Evolutionary conservation across 164 flowering plant species (phyloP), one percentile per base, ranked within the genome.

Genomic region (Tinospora cordifolia): DNA sequence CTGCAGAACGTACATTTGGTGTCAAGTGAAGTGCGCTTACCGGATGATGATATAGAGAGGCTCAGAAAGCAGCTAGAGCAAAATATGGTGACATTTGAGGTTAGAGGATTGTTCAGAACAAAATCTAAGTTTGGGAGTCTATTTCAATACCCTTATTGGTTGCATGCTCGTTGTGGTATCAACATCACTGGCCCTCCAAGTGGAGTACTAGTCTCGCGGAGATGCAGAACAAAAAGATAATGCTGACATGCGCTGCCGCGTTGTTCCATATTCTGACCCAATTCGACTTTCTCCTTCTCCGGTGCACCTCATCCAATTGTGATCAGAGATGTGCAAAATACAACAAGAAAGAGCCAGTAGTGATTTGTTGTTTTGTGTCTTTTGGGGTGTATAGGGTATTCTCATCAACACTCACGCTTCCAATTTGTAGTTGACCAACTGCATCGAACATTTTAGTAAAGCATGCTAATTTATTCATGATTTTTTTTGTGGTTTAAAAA

Each of bases 11-110:
- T 88, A n/a, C 87, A 83, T 14, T 69, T 90, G 85, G 79, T 87
- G 12, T 70, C 76, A 1, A 90, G 93, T 64, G 89, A 86, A 76
- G 92, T 87, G 24, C 69, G 65, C 67, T 83, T 90, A 17, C 72
- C 87, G 0, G 2, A 54, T 1, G 25, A 7, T 6, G 84, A 77
- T 3, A 74, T 74, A 17, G 67, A 66, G 66, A 26, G 51, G 51
- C 79, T 90, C 0, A 60, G 66, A 66, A 76, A 64, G 58, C 87
- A 90, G 72, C 72, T 85, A 8, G 72, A 69, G 39, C 75, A 26
- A 25, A 84, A 83, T 58, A 69, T 73, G 22, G 69, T 85, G 3
- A 13, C 21, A 30, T 76, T 88, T 24, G 66, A 81, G 4, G 67
- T 90, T 0, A 81, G 73, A 57, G 88, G 89, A 12, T 17, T 64